Evolutionary conservation across 345 rosid genomes (phyloP).

Genomic region (Mangifera indica): DNA sequence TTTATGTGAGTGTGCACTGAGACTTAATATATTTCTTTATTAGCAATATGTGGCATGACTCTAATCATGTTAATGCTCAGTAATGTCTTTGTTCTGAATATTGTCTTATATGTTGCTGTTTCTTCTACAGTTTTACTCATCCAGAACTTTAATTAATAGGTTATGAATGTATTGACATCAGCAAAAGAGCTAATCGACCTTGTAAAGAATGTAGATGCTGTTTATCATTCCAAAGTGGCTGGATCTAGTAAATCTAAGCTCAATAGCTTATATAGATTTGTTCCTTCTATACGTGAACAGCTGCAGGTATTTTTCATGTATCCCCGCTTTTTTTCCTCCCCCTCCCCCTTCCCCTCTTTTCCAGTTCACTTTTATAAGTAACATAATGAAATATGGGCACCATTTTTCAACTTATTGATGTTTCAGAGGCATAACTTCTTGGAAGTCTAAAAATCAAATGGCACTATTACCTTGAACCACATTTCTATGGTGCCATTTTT

Average conservation of each 20-base stretch:
- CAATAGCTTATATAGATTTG: constrained; percentile 47
- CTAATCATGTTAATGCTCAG: not conserved
- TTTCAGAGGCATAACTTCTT: not conserved
- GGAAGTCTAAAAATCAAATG: not conserved
- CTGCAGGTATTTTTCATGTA: constrained; percentile 49
- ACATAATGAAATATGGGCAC: not conserved
- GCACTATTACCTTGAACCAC: not conserved
- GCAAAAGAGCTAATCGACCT: constrained; percentile 69
- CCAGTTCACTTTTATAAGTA: not conserved
- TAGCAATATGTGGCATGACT: not conserved
- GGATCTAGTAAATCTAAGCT: constrained; percentile 49
- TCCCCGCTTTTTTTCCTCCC: not conserved
- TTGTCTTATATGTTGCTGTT: not conserved
- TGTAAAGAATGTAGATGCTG: constrained; percentile 58
- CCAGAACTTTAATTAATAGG: constrained; percentile 40
- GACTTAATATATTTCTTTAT: not conserved
- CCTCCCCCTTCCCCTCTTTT: too few relatives aligned
- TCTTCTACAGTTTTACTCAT: constrained; percentile 8
- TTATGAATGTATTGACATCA: constrained; percentile 62
- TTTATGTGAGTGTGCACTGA: not conserved
- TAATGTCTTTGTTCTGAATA: not conserved
- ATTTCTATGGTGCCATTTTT: not conserved
- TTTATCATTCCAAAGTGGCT: constrained; percentile 60
- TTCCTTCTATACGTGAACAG: constrained; percentile 73
- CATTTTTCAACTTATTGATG: not conserved